A percentile compares a stretch with the other conserved stretches of the same genome.
Conservation (phyloP, 441 rosid genomes). For the Aquilaria agallochum region DNA sequence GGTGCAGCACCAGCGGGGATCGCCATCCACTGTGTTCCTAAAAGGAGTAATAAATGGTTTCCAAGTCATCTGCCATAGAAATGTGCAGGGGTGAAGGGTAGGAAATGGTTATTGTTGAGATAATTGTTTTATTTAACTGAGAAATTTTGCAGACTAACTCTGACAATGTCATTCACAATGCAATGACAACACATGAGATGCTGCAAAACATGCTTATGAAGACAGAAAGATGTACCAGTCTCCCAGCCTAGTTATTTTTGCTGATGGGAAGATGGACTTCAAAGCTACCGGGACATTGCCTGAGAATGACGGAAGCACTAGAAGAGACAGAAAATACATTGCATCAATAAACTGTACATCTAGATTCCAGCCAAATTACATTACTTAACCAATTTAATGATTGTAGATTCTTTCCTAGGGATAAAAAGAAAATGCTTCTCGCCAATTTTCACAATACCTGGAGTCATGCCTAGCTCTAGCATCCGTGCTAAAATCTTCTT, state of each 20-base stretch:
- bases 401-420: no score
- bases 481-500: constrained; percentile 79
- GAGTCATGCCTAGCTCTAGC: constrained; percentile 96
- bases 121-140: background rate
- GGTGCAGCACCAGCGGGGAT: constrained; percentile 95
- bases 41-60: constrained; percentile 18
- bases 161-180: background rate
- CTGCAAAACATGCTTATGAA: constrained; percentile 4
- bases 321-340: constrained; percentile 18
- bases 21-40: constrained; percentile 93
- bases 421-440: no score
- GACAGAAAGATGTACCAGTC: constrained; percentile 58
- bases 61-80: background rate
- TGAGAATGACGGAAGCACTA: constrained; percentile 97
- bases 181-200: constrained; percentile 1
- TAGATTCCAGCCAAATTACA: background rate
- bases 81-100: no score
- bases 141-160: background rate
- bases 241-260: constrained; percentile 87
- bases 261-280: constrained; percentile 65
- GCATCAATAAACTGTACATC: constrained; percentile 6
- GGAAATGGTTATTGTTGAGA: no score
- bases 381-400: background rate
- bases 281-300: constrained; percentile 97
- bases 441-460: constrained; percentile 40